Percentiles rank a stretch among this genome's conserved stretches.
Conservation (phyloP, 495 filamentous ascomycete genomes). For the Oidiodendron maius region DNA sequence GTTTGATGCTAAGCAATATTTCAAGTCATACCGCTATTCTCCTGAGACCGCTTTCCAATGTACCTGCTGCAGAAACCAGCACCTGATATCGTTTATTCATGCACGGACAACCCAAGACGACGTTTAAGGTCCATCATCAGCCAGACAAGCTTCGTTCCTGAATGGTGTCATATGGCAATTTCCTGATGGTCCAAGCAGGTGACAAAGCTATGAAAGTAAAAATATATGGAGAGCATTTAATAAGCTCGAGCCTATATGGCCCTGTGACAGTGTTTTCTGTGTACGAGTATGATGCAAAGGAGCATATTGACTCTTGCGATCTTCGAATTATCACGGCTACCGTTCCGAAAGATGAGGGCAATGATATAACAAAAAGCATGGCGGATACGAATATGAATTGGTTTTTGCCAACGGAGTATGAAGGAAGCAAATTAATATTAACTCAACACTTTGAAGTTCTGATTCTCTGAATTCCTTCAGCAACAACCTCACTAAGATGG, state of each 20-base stretch:
- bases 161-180: slow-evolving; percentile 39
- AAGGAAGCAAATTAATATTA: slow-evolving; percentile 5
- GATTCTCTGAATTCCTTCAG: too few relatives aligned
- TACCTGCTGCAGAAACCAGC: too few relatives aligned
- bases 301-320: slow-evolving; percentile 7
- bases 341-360: slow-evolving; percentile 25
- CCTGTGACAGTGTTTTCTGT: slow-evolving; percentile 32
- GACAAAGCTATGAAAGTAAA: slow-evolving; percentile 37
- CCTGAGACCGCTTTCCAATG: too few relatives aligned
- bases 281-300: slow-evolving; percentile 42
- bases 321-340: background rate
- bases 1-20: too few relatives aligned
- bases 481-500: too few relatives aligned
- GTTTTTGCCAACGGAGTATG: slow-evolving; percentile 20
- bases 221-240: slow-evolving; percentile 17
- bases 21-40: too few relatives aligned
- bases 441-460: slow-evolving; percentile 2
- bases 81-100: too few relatives aligned
- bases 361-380: slow-evolving; percentile 7
- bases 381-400: slow-evolving; percentile 27
- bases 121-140: too few relatives aligned
- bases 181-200: slow-evolving; percentile 32
- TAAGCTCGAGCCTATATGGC: slow-evolving; percentile 41
- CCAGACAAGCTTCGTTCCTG: slow-evolving; percentile 23
- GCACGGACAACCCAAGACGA: too few relatives aligned